Conservation (phyloP, 345 rosid genomes). For the Boechera retrofracta region DNA sequence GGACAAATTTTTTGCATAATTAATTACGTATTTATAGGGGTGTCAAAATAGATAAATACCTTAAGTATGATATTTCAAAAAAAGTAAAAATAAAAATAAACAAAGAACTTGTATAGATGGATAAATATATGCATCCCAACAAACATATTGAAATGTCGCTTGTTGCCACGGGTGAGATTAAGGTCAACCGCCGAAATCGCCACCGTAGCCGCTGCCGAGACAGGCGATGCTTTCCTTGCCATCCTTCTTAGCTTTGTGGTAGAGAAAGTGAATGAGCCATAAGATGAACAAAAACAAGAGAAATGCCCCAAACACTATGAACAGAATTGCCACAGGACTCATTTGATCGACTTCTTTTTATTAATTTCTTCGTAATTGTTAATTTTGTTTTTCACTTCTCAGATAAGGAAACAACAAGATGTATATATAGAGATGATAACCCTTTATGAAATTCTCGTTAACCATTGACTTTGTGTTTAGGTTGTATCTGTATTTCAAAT, state of each 20-base stretch:
- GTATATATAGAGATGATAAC: neutral
- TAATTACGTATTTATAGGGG: too few relatives aligned
- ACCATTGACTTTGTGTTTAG: conserved; percentile 22
- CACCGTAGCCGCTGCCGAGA: conserved; percentile 43
- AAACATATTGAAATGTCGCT: neutral
- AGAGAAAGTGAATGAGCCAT: conserved; percentile 43
- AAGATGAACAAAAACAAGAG: conserved; percentile 31
- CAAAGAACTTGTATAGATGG: neutral
- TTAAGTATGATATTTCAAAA: neutral
- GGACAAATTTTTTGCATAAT: too few relatives aligned
- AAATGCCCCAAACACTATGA: conserved; percentile 34
- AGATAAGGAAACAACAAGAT: neutral
- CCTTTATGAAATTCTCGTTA: neutral
- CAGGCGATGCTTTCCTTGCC: conserved; percentile 45
- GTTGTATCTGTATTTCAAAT: conserved; percentile 7
- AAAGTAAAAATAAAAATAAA: neutral
- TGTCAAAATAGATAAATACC: too few relatives aligned
- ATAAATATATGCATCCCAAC: neutral
- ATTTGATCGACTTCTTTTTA: neutral
- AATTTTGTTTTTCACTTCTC: neutral
- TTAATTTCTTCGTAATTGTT: neutral
- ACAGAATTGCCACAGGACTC: conserved; percentile 30
- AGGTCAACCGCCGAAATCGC: conserved; percentile 39
- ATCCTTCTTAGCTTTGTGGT: conserved; percentile 46
- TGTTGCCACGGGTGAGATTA: neutral